Conservation (phyloP, 768 basidiomycete genomes). For the Pulveroboletus sp. region DNA sequence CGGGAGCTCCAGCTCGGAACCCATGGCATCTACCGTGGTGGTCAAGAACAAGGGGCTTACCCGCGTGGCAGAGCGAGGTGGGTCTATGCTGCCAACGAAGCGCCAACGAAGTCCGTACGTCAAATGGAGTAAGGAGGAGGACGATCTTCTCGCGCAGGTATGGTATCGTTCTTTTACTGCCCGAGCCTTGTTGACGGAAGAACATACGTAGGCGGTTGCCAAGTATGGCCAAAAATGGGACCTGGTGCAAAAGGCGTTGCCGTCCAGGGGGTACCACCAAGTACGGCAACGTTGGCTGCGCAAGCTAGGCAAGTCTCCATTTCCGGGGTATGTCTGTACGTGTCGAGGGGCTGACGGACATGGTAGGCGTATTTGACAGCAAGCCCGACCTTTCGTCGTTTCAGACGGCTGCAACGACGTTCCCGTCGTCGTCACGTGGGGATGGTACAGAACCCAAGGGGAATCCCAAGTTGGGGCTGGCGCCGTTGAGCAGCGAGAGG, state of each 20-base stretch:
- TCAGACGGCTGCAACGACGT: slow-evolving; percentile 24
- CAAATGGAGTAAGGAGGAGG: slow-evolving; percentile 42
- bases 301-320: slow-evolving; percentile 30
- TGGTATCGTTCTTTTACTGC: not conserved
- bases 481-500: slow-evolving; percentile 35
- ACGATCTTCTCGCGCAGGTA: slow-evolving; percentile 37
- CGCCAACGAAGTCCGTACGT: slow-evolving; percentile 38
- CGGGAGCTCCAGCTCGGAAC: not conserved
- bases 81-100: slow-evolving; percentile 19
- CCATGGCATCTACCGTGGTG: not conserved
- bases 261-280: slow-evolving; percentile 39
- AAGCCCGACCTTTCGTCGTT: slow-evolving; percentile 33
- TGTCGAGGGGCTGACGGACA: not conserved
- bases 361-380: slow-evolving; percentile 33
- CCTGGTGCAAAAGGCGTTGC: slow-evolving; percentile 37
- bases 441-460: slow-evolving; percentile 25
- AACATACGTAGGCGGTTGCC: slow-evolving; percentile 29
- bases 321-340: not conserved
- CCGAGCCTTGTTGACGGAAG: not conserved
- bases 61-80: slow-evolving; percentile 30
- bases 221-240: slow-evolving; percentile 40
- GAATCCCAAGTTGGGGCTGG: slow-evolving; percentile 35
- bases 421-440: slow-evolving; percentile 11
- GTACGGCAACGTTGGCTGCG: slow-evolving; percentile 41
- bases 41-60: slow-evolving; percentile 20